Conservation (phyloP, 441 rosid species). For the Eugenia klotzschiana region DNA sequence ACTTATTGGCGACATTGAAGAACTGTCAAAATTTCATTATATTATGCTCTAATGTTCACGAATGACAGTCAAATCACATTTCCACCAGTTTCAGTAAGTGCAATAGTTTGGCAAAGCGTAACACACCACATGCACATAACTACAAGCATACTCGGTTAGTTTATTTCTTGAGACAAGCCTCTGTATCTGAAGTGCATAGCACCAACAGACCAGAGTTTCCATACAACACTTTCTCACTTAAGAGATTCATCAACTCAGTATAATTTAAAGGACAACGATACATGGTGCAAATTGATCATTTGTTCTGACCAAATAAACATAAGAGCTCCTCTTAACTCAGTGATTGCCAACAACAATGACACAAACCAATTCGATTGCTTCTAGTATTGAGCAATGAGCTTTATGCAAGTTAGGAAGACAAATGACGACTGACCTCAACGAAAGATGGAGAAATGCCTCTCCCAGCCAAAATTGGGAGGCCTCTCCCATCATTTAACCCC, state of each 20-base stretch:
- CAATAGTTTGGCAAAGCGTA: not conserved
- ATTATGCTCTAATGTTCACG: not conserved
- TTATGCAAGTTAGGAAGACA: not conserved
- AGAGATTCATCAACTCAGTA: not conserved
- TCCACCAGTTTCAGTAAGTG: not conserved
- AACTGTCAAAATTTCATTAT: not conserved
- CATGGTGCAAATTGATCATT: not conserved
- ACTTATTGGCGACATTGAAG: not conserved
- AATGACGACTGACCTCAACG: slow-evolving; percentile 20
- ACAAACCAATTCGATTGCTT: not conserved
- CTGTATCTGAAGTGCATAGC: not conserved
- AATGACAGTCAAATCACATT: not conserved
- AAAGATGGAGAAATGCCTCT: slow-evolving; percentile 10
- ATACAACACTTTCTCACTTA: not conserved
- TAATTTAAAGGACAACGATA: not conserved
- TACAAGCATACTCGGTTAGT: not conserved
- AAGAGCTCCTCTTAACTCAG: not conserved
- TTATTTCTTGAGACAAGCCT: not conserved
- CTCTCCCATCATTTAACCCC: slow-evolving; percentile 6
- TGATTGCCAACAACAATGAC: not conserved
- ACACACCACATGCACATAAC: not conserved
- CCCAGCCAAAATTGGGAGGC: not conserved
- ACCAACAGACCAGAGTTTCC: not conserved
- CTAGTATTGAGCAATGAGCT: not conserved
- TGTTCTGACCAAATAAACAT: not conserved